Evolutionary conservation across 192 early-diverging fungal genomes (phyloP), one percentile per base, ranked within the genome.

Genomic region (Entomortierella beljakovae): DNA sequence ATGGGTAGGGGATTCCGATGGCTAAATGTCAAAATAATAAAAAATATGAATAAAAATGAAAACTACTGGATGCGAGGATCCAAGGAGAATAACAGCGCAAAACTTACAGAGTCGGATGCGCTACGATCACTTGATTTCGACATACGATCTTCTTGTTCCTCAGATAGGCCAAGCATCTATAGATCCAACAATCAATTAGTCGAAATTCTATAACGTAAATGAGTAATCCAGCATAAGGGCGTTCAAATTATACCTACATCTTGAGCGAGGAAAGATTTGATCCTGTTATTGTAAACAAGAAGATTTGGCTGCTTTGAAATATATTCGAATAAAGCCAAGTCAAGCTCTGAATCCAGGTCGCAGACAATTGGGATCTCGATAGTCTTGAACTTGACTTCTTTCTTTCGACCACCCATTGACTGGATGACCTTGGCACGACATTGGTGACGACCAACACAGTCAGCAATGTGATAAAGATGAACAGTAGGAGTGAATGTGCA

Each of bases 391-490:
- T 70, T 79, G 67, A 70, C 37, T 34, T 79, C 75, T 51, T 79
- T 79, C 67, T 79, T 79, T 28, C 75, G 75, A 13, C 75, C 75
- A 16, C 75, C 75, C 75, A 79, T 79, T 28, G 75, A 60, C 40
- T 79, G 75, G 50, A 79, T 70, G 37, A 79, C 75, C 51, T 79
- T 79, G 61, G 75, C 75, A 18, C 75, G 75, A 32, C 75, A 79
- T 37, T 79, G 67, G 13, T 79, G 75, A n/a, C 75, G 66, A 23
- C 75, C 75, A 10, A 79, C 75, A 57, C 75, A 79, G 57, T 79
- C 75, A 0, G 75, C 75, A n/a, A 79, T 79, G 25, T 79, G 75
- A 48, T 79, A 79, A 1, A 79, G 67, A 35, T 79, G 75, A 16
- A 79, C 75, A 0, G 75, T 79, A 6, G 75, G 75, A 1, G 75